Base-by-base conservation (phyloP, 2,329 filamentous ascomycete genomes). In the Diaporthe batatas region DNA sequence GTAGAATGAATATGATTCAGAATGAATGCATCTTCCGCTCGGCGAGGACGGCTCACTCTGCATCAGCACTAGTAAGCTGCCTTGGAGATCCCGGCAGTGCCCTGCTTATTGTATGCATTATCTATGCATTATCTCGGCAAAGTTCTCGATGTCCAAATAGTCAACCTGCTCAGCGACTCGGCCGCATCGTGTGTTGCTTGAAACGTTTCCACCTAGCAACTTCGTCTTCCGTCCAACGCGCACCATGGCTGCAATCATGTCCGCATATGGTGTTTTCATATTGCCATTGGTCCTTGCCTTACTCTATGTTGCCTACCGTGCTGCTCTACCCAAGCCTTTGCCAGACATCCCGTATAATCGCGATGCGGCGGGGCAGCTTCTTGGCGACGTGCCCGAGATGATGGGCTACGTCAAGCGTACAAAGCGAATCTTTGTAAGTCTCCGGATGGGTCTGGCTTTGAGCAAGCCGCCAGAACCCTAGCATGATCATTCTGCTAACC, bases 311-410 rank as follows among this genome's bases (percentile, higher is more conserved):
- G 18, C 25, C 7, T 77, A 76, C 65, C 72, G 75, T 21, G 70
- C 72, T 10, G 73, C 79, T 8, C 77, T 86, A 0, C 86, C 85
- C 0, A 83, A 80, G 62, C 85, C 86, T 2, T 79, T 87, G 5
- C 77, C 83, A 3, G 83, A 82, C 6, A 87, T 88, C 55, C 85
- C 86, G 2, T 84, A 86, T 80, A 84, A 86, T 73, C 75, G 74
- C 16, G 75, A 78, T 23, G 80, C 85, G 0, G 78, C 79, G 2
- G 75, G 73, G 0, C 78, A 76, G 42, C 39, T 86, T 0, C 76
- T 86, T 16, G 86, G 86, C 7, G 85, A 88, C 73, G 74, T 84
- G 1, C 83, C 83, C 1, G 83, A 82, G 57, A 80, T 84, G 75
- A 76, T 85, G 68, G 76, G 76, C 12, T 81, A 82, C 73, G 78